Evolutionary conservation across 2,329 filamentous ascomycete genomes (phyloP), one percentile per base, ranked within the genome.

Genomic region (Talaromyces sp.): DNA sequence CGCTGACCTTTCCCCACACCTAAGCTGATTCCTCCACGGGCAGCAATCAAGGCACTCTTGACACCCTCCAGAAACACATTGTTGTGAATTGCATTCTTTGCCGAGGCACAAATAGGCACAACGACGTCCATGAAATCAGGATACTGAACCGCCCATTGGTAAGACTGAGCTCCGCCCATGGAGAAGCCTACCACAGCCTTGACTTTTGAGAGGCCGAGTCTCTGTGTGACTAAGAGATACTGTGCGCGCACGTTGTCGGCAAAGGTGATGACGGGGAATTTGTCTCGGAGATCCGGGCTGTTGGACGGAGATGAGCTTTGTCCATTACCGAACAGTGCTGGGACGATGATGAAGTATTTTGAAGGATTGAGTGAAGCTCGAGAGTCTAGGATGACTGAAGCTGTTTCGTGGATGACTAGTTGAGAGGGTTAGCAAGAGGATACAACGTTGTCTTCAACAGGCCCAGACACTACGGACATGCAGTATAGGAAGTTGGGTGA

Each of bases 241-340:
- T 89, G 87, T 5, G 87, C 87, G 28, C 79, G 76, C 4, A 89
- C 84, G 62, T 89, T 89, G 66, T 89, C 87, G 67, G 86, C 86
- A 66, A 89, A 83, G 0, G 81, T 79, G 19, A 87, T 78, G 41
- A 78, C 75, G 0, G 87, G 86, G 62, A 88, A 89, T 2, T 43
- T 53, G 7, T 39, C 41, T 33, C 33, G 46, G 19, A 82, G 72
- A 45, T 70, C 68, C 0, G 75, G 70, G 3, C 78, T 81, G 63
- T 88, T 89, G 13, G 84, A 88, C 0, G 87, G 87, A 0, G 84
- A 87, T 0, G 80, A 84, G 1, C 85, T 88, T 67, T 89, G 80
- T 2, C 84, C 81, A 63, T 89, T 89, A 5, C 86, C 86, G 64
- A 89, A 88, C 3, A 89, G 76, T 0, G 86, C 87, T 0, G 84